Evolutionary conservation across 257 asterid species (phyloP).

Genomic region (Penstemon barbatus): DNA sequence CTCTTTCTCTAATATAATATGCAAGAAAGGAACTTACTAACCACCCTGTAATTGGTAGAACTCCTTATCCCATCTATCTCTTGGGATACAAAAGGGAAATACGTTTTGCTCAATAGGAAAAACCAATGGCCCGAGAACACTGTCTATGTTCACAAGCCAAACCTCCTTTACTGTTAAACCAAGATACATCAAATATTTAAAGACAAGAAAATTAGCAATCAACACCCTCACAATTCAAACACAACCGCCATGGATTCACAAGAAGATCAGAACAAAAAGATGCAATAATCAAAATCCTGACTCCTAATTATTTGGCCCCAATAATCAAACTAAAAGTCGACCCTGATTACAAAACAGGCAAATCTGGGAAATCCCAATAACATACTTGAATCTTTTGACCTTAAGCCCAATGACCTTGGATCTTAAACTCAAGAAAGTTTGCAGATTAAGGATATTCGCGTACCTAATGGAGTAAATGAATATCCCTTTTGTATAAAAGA

Average conservation of each 20-base stretch:
- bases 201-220: conserved; percentile 21
- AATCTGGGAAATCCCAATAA: too few species aligned
- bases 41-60: conserved; percentile 79
- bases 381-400: too few species aligned
- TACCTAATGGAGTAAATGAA: too few species aligned
- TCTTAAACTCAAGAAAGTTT: too few species aligned
- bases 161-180: conserved; percentile 39
- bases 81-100: conserved; percentile 50
- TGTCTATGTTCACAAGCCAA: conserved; percentile 79
- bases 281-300: too few species aligned
- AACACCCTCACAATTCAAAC: conserved; percentile 33
- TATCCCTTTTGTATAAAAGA: too few species aligned
- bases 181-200: conserved; percentile 69
- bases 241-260: conserved; percentile 36
- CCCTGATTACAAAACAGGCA: too few species aligned
- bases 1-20: neutral
- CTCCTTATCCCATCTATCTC: conserved; percentile 90
- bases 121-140: conserved; percentile 80
- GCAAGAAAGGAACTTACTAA: conserved; percentile 30
- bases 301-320: too few species aligned
- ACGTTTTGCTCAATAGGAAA: conserved; percentile 54
- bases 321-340: too few species aligned
- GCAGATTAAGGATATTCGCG: too few species aligned
- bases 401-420: too few species aligned
- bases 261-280: neutral